Percentiles rank a stretch among this genome's conserved stretches.
phyloP scores from a whole-genome alignment of 2,329 filamentous ascomycete species.

The Penicillium rolfsii region DNA sequence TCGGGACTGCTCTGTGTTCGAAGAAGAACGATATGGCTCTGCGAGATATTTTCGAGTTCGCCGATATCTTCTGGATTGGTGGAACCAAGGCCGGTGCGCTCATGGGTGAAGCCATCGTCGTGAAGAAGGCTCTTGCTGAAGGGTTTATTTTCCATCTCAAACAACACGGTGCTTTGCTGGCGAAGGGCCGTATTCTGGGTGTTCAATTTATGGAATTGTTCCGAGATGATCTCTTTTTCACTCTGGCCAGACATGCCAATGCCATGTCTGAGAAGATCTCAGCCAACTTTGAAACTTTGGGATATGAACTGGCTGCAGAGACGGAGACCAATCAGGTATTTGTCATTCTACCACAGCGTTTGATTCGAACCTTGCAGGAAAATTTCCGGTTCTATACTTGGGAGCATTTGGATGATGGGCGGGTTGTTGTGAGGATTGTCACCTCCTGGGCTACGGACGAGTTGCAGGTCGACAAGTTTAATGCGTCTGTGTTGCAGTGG shows the following conservation, averaged over 20 bases:
- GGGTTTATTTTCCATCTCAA: conserved; percentile 58
- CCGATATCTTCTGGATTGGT: conserved; percentile 60
- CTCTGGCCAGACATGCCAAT: conserved; percentile 53
- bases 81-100: conserved; percentile 58
- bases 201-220: conserved; percentile 57
- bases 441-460: conserved; percentile 57
- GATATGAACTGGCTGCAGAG: conserved; percentile 48
- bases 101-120: conserved; percentile 56
- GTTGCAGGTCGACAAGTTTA: conserved; percentile 46
- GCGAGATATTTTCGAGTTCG: conserved; percentile 51
- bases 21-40: conserved; percentile 50
- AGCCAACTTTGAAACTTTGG: conserved; percentile 46
- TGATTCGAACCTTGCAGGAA: conserved; percentile 49
- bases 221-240: conserved; percentile 51
- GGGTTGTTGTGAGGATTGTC: conserved; percentile 51
- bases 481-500: conserved; percentile 35
- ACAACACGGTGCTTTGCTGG: conserved; percentile 56
- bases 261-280: conserved; percentile 51
- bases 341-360: conserved; percentile 45
- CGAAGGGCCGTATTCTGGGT: conserved; percentile 55
- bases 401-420: conserved; percentile 48
- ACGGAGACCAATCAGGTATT: conserved; percentile 60
- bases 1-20: conserved; percentile 51
- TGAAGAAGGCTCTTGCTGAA: conserved; percentile 50
- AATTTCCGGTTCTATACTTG: conserved; percentile 54